Evolutionary conservation across 257 asterid species (phyloP).

Genomic region (Fraxinus excelsior): DNA sequence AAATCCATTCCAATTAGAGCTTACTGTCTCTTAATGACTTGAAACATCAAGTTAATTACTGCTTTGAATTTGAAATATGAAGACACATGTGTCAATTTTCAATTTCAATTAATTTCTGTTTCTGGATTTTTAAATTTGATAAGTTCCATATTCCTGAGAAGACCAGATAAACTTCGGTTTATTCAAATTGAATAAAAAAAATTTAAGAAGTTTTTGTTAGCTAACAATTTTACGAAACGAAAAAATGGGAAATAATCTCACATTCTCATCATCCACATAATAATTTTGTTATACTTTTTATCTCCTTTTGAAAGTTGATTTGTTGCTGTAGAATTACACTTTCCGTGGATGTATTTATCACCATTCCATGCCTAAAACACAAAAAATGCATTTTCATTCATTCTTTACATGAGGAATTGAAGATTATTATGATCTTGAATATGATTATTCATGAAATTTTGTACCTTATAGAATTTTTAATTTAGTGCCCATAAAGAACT

Average conservation of each 20-base stretch:
- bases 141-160: background rate
- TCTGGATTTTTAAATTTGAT: background rate
- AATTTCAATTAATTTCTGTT: too few species aligned
- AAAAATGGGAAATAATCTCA: too few species aligned
- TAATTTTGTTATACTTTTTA: too few species aligned
- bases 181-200: background rate
- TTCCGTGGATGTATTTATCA: background rate
- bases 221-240: background rate
- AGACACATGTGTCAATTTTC: background rate
- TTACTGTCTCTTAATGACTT: background rate
- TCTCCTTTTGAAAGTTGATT: too few species aligned
- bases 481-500: background rate
- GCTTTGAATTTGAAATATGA: background rate
- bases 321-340: background rate
- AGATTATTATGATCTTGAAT: background rate
- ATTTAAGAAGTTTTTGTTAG: background rate
- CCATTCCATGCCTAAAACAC: background rate
- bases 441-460: background rate
- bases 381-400: background rate
- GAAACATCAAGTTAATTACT: background rate
- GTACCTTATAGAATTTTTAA: background rate
- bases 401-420: background rate
- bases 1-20: background rate
- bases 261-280: too few species aligned
- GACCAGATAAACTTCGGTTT: background rate